Conservation (phyloP, 495 filamentous ascomycete genomes). For the Lophiotrema nucula region DNA sequence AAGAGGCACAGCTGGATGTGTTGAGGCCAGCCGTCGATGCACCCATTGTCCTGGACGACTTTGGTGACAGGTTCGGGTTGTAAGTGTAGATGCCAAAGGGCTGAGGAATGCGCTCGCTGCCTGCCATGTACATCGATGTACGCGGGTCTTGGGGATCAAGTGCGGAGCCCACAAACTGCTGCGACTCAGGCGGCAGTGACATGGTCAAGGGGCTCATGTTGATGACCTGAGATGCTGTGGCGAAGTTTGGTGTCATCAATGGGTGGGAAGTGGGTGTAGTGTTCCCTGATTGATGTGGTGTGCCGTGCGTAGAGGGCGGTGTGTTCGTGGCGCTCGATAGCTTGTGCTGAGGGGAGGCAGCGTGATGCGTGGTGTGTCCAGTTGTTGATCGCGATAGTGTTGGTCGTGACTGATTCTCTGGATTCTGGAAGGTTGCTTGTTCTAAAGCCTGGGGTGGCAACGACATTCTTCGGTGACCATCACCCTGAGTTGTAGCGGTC, state of each 20-base stretch:
- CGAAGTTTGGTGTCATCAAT: slow-evolving; percentile 16
- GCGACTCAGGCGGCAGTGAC: slow-evolving; percentile 50
- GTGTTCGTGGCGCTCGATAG: not conserved
- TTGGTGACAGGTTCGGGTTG: slow-evolving; percentile 35
- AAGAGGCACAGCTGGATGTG: too few species aligned
- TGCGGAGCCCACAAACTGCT: slow-evolving; percentile 48
- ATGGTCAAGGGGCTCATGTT: slow-evolving; percentile 45
- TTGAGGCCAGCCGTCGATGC: not conserved
- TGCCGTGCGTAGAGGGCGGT: slow-evolving; percentile 6
- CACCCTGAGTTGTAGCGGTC: not conserved
- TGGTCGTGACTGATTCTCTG: slow-evolving; percentile 7
- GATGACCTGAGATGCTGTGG: slow-evolving; percentile 8
- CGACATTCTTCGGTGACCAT: slow-evolving; percentile 42
- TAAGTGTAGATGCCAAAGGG: slow-evolving; percentile 42
- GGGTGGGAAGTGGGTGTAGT: slow-evolving; percentile 8
- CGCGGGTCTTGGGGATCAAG: slow-evolving; percentile 47
- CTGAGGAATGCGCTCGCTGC: slow-evolving; percentile 37
- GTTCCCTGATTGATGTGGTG: slow-evolving; percentile 15
- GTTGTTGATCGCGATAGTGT: slow-evolving; percentile 13
- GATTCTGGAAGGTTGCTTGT: not conserved
- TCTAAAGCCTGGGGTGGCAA: slow-evolving; percentile 35
- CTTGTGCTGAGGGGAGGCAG: not conserved
- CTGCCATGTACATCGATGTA: slow-evolving; percentile 48
- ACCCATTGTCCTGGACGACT: not conserved
- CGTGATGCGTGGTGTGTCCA: too few species aligned